Evolutionary conservation across 1,284 basidiomycete genomes (phyloP).

Genomic region (Heterobasidion parviporum): DNA sequence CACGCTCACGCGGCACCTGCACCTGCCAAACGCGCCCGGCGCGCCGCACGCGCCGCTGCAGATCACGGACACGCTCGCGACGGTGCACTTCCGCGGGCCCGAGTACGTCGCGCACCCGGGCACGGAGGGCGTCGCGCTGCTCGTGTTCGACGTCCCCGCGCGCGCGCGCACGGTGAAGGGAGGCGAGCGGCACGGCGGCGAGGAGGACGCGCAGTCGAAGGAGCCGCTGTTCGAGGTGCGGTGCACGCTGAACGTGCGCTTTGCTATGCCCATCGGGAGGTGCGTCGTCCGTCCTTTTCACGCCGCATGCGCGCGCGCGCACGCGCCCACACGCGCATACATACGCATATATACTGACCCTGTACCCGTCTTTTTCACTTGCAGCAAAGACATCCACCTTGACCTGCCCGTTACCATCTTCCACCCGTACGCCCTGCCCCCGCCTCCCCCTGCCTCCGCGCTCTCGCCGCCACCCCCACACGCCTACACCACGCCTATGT

Average conservation of each 20-base stretch:
- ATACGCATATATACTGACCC: neutral
- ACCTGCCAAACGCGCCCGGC: constrained; percentile 36
- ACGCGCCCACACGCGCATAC: neutral
- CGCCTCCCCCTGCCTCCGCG: constrained; percentile 19
- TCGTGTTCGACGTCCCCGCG: constrained; percentile 67
- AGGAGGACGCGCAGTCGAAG: constrained; percentile 17
- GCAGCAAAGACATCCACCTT: constrained; percentile 61
- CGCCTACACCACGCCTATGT: neutral
- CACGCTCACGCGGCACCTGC: constrained; percentile 48
- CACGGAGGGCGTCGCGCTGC: constrained; percentile 63
- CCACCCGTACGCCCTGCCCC: constrained; percentile 49
- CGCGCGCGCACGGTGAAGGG: constrained; percentile 54
- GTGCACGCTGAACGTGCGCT: constrained; percentile 43
- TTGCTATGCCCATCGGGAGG: constrained; percentile 59
- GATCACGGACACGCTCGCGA: constrained; percentile 58
- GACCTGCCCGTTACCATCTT: constrained; percentile 56
- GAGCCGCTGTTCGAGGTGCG: constrained; percentile 60
- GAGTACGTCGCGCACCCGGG: constrained; percentile 68
- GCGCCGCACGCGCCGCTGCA: constrained; percentile 40
- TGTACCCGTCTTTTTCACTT: neutral
- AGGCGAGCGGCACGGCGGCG: constrained; percentile 30
- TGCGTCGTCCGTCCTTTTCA: constrained; percentile 14
- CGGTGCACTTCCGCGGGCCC: constrained; percentile 57
- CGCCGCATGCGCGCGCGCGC: neutral
- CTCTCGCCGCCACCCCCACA: constrained; percentile 12